Evolutionary conservation across 768 basidiomycete genomes (phyloP).

Genomic region (Plicaturopsis crispa): DNA sequence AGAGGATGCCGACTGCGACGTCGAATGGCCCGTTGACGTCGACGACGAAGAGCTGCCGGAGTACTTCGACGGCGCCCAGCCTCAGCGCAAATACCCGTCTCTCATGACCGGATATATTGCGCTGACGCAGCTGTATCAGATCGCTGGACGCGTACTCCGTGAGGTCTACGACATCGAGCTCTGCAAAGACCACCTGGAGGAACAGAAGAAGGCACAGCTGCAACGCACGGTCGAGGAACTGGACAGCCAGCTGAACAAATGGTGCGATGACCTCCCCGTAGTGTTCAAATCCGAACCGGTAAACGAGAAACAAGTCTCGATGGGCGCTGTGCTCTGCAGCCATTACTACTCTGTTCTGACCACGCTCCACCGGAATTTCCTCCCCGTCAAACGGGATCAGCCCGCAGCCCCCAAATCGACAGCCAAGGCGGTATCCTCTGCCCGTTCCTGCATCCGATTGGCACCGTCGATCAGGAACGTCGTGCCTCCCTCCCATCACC

Average conservation of each 20-base stretch:
- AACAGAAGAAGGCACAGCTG: slow-evolving; percentile 68
- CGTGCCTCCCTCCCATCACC: slow-evolving; percentile 79
- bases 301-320: slow-evolving; percentile 75
- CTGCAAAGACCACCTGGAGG: slow-evolving; percentile 66
- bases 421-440: slow-evolving; percentile 74
- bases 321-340: slow-evolving; percentile 81
- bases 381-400: slow-evolving; percentile 72
- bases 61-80: slow-evolving; percentile 55
- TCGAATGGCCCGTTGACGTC: slow-evolving; percentile 74
- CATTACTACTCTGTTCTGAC: slow-evolving; percentile 87
- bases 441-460: slow-evolving; percentile 78
- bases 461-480: slow-evolving; percentile 80
- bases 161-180: slow-evolving; percentile 79
- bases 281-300: slow-evolving; percentile 69
- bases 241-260: slow-evolving; percentile 69
- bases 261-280: slow-evolving; percentile 74
- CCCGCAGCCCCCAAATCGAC: slow-evolving; percentile 65
- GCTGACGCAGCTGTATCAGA: slow-evolving; percentile 73
- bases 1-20: slow-evolving; percentile 87
- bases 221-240: slow-evolving; percentile 72
- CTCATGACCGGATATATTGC: slow-evolving; percentile 81
- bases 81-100: slow-evolving; percentile 43
- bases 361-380: slow-evolving; percentile 81
- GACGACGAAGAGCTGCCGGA: slow-evolving; percentile 75
- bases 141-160: slow-evolving; percentile 74